Conservation (phyloP, 176 grass and related monocot species). For the Neostapfia colusana region DNA sequence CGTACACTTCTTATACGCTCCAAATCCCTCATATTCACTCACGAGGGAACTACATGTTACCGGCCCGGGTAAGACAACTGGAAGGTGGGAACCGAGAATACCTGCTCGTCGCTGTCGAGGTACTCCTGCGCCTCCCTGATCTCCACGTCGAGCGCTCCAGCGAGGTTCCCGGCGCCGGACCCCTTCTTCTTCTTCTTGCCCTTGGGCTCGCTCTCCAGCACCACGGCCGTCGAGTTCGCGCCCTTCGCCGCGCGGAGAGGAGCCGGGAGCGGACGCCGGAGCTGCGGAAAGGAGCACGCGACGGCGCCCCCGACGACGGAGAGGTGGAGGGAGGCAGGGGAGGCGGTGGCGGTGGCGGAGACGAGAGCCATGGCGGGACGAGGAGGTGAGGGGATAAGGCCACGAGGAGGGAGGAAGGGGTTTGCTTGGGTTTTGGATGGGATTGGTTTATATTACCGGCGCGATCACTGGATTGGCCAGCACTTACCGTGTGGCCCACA, state of each 20-base stretch:
- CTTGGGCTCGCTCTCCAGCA: conserved; percentile 47
- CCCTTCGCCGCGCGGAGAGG: conserved; percentile 38
- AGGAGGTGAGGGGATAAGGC: conserved; percentile 32
- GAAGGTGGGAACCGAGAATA: neutral
- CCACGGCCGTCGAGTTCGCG: conserved; percentile 16
- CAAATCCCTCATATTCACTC: neutral
- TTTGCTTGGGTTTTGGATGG: conserved; percentile 40
- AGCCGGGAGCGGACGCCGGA: neutral
- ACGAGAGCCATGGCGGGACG: conserved; percentile 39
- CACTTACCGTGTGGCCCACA: neutral
- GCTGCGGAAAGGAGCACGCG: neutral
- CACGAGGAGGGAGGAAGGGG: neutral
- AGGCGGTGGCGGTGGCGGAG: conserved; percentile 9
- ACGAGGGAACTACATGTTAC: neutral
- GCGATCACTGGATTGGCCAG: neutral
- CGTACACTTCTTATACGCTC: too few relatives aligned
- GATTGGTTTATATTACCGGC: neutral
- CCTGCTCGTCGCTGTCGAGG: conserved; percentile 68
- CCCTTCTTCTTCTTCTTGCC: conserved; percentile 64
- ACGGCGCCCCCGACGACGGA: neutral
- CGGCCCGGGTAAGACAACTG: neutral
- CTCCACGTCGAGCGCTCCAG: conserved; percentile 61
- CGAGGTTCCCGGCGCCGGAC: conserved; percentile 45
- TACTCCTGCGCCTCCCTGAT: conserved; percentile 72
- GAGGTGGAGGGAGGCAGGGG: neutral